Conservation (phyloP, 441 rosid genomes). For the Codiaeum variegatum region DNA sequence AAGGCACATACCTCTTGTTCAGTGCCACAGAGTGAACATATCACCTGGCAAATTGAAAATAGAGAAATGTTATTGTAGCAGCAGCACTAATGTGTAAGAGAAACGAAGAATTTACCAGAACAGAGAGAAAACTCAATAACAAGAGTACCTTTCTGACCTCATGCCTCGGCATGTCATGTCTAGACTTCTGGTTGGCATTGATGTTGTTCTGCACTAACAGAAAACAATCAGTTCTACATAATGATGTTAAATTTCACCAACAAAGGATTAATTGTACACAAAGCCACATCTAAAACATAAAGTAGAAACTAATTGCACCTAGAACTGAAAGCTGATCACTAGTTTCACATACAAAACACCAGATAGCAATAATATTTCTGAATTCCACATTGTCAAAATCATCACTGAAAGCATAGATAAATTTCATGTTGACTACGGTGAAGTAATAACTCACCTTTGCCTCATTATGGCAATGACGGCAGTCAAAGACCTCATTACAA, state of each 20-base stretch:
- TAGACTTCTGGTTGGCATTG: constrained; percentile 45
- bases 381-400: not conserved
- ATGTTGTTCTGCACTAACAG: constrained; percentile 53
- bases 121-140: not conserved
- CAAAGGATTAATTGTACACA: not conserved
- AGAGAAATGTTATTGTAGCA: not conserved
- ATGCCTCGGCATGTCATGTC: constrained; percentile 85
- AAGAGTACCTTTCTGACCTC: constrained; percentile 48
- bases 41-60: constrained; percentile 49
- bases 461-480: constrained; percentile 91
- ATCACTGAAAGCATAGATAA: not conserved
- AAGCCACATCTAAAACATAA: not conserved
- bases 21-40: constrained; percentile 77
- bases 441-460: constrained; percentile 41
- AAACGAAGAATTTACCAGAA: constrained; percentile 5
- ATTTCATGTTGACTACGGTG: not conserved
- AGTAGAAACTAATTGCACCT: not conserved
- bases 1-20: constrained; percentile 65
- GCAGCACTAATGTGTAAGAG: not conserved
- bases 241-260: not conserved
- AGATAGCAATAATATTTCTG: not conserved
- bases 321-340: not conserved
- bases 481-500: constrained; percentile 74
- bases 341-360: not conserved
- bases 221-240: not conserved